Conservation (phyloP, 2,329 filamentous ascomycete species). For the Epichloe amarillans region DNA sequence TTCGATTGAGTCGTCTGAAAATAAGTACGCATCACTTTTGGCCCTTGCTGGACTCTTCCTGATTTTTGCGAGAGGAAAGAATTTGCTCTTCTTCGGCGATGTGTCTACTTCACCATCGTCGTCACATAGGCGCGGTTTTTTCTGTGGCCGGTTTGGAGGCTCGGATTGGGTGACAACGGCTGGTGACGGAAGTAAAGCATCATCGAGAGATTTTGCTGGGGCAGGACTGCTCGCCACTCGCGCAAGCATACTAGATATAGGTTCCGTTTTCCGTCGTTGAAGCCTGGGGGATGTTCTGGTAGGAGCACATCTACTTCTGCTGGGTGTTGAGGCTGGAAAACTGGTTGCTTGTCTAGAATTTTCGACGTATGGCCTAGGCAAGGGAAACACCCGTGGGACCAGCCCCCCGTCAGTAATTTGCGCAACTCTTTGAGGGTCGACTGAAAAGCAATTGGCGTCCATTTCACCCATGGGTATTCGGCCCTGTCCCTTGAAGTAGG, state of each 20-base stretch:
- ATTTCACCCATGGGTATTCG: conserved; percentile 49
- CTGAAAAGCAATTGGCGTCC: conserved; percentile 46
- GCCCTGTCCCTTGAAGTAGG: conserved; percentile 37
- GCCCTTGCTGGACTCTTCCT: conserved; percentile 14
- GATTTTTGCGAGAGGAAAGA: conserved; percentile 29
- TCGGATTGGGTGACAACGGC: conserved; percentile 10
- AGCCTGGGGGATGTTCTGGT: conserved; percentile 25
- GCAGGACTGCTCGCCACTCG: conserved; percentile 12
- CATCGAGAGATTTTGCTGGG: conserved; percentile 7
- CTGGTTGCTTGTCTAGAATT: conserved; percentile 13
- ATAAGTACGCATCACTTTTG: conserved; percentile 29
- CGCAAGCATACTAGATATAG: conserved; percentile 31
- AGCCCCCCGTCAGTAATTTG: conserved; percentile 36
- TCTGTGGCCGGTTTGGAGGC: conserved; percentile 29
- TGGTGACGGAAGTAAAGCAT: conserved; percentile 5
- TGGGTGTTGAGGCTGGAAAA: conserved; percentile 4
- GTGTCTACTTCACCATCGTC: conserved; percentile 23
- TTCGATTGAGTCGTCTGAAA: conserved; percentile 45
- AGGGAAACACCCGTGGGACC: conserved; percentile 42
- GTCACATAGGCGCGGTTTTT: conserved; percentile 45
- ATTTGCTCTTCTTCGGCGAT: conserved; percentile 36
- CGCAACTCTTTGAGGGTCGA: conserved; percentile 35
- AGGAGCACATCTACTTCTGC: conserved; percentile 8
- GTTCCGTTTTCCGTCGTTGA: conserved; percentile 39
- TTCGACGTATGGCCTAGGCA: conserved; percentile 44